A percentile compares a stretch with the other conserved stretches of the same genome.
phyloP scores from a whole-genome alignment of 1,284 basidiomycete species.

The Hypsizygus ulmarius region DNA sequence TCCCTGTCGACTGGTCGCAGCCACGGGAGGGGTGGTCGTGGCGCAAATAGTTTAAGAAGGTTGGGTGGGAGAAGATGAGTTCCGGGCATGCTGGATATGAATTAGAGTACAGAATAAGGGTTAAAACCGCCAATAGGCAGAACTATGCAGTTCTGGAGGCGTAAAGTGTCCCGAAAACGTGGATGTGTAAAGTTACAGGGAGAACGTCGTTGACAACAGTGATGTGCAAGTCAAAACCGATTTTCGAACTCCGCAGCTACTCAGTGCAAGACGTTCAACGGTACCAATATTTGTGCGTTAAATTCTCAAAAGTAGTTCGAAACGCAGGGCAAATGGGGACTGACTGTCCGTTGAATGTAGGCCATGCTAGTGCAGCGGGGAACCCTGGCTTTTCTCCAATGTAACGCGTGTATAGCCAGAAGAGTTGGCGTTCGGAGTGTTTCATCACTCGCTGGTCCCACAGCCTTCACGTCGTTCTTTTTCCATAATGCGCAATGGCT shows the following conservation, averaged over 20 bases:
- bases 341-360: not conserved
- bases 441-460: conserved; percentile 12
- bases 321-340: not conserved
- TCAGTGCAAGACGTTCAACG: not conserved
- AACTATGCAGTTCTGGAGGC: not conserved
- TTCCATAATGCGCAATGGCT: conserved; percentile 54
- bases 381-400: conserved; percentile 2
- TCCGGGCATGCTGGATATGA: conserved; percentile 56
- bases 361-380: conserved; percentile 8
- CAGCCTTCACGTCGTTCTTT: conserved; percentile 54
- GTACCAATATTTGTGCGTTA: not conserved
- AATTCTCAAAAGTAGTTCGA: not conserved
- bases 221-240: not conserved
- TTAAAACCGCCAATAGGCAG: not conserved
- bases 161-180: not conserved
- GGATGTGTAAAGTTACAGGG: not conserved
- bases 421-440: conserved; percentile 2
- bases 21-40: conserved; percentile 85
- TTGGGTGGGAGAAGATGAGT: conserved; percentile 91
- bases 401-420: not conserved
- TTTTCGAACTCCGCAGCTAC: conserved; percentile 21
- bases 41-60: conserved; percentile 91
- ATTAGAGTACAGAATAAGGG: not conserved
- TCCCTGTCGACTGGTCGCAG: conserved; percentile 81
- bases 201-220: conserved; percentile 5